Base-by-base conservation (phyloP, 2,329 filamentous ascomycete species). In the Pleomassaria siparia region DNA sequence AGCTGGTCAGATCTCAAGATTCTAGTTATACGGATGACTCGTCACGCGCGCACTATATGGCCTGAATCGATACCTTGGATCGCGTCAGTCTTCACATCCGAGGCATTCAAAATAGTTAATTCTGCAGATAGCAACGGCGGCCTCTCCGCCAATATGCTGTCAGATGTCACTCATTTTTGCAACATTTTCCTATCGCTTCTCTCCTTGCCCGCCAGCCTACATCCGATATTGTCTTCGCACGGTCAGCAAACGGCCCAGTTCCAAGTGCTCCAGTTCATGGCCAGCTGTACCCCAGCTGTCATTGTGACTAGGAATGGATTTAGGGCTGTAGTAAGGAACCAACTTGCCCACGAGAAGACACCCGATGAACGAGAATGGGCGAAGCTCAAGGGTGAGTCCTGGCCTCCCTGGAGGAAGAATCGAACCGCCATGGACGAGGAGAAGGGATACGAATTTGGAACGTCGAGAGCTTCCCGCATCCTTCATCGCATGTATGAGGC, bases 401-500 rank as follows among this genome's bases (percentile, higher is more conserved):
- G 83, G 83, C 83, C 83, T 12, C 83, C 83, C 0, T 86, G 82
- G 82, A 85, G 84, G 62, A 77, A 82, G 59, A 78, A 82, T 39
- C 80, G 75, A 44, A 77, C 80, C 13, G 82, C 80, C 1, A 80
- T 85, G 59, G 83, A 86, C 58, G 74, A 76, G n/a, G 72, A 76
- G 12, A 78, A 82, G 45, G 78, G 76, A 10, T 75, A 77, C 37
- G 77, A 82, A 32, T 77, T 81, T 48, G 81, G 81, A 50, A 72
- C 73, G 24, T 84, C 81, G 46, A 77, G 79, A 46, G 81, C 82
- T n/a, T 76, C 76, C 47, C 73, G 76, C 29, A 77, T 81, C 5
- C 63, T 86, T 37, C 65, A 69, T 30, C 77, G 78, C 45, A 84
- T 84, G 79, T 74, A 70, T 45, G 79, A 83, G 59, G 81, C 81